A percentile compares a stretch with the other conserved stretches of the same genome.
Conservation (phyloP, 176 grass and related monocot species). For the maize (Zea mays) region Zm-B73-REFERENCE-NAM-5.0 NC_050101.1:84941501-84942000, state of each 20-base stretch:
- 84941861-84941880: neutral
- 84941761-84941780: slow-evolving; percentile 47
- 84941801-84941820: slow-evolving; percentile 44
- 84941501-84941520: too few species aligned
- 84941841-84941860: neutral
- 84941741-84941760: slow-evolving; percentile 20
- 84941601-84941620: too few species aligned
- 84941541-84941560: too few species aligned
- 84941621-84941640: too few species aligned
- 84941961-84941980: neutral
- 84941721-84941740: neutral
- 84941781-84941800: slow-evolving; percentile 36
- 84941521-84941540: too few species aligned
- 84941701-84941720: too few species aligned
- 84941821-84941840: neutral
- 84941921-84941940: slow-evolving; percentile 43
- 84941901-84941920: neutral
- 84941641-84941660: too few species aligned
- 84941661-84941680: too few species aligned
- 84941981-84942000: slow-evolving; percentile 57
- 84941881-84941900: neutral
- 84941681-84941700: too few species aligned
- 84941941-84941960: slow-evolving; percentile 7
- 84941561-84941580: too few species aligned
- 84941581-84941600: too few species aligned